Base-by-base conservation (phyloP, 2,329 filamentous ascomycete species). In the Apiospora kogelbergensis region DNA sequence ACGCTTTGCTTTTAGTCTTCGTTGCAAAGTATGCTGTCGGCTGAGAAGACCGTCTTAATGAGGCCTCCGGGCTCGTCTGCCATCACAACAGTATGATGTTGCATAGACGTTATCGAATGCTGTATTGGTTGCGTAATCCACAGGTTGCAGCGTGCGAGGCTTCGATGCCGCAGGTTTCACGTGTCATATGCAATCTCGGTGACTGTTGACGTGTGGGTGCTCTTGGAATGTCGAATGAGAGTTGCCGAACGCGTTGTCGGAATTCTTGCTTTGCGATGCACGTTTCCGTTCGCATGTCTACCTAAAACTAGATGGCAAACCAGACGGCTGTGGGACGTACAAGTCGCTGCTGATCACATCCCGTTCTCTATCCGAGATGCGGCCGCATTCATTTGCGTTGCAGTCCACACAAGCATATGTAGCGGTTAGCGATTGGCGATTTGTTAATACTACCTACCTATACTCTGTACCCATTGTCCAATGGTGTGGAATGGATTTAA, bases 171-270 rank as follows among this genome's bases (percentile, higher is more conserved):
- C 53, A 60, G 30, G 53, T 60, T 5, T 60, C 53, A 60, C 53
- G 37, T 37, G 53, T 4, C 9, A 37, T 37, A 37, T 37, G 53
- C 53, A 37, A 22, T 57, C 48, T 30, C 6, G 24, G 26, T 7
- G 53, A 60, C 26, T n/a, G 17, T 15, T 10, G 17, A 33, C 15
- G 30, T 9, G 26, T 20, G 24, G n/a, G 24, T 24, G 24, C 46
- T 30, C 46, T 37, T 60, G 53, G 53, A 60, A 60, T 60, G 53
- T 60, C 26, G 30, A 60, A 60, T 60, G 53, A 30, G 53, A 60
- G 53, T 60, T 60, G 53, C 30, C 53, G 53, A 37, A 60, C 7
- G 53, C 53, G 37, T 60, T 60, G 53, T 60, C 17, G 3, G 30
- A n/a, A 60, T 37, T 60, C 30, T 60, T 60, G 53, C n/a, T 60